phyloP scores from a whole-genome alignment of 73 alveolate species.

The Tetrahymena thermophila region DNA sequence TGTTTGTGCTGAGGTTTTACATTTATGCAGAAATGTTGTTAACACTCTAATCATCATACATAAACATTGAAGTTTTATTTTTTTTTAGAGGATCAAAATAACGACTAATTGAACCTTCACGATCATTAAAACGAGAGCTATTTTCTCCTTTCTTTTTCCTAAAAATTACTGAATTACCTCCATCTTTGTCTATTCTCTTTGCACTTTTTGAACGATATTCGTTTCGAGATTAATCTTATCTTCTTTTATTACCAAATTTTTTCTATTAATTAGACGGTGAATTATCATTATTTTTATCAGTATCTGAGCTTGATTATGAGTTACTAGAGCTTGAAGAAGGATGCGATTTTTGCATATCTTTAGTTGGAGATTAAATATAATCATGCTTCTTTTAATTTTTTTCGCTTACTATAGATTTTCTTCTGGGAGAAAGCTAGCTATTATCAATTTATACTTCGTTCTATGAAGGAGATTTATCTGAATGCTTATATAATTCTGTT shows the following conservation, averaged over 20 bases:
- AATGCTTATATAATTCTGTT: neutral
- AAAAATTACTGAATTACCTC: neutral
- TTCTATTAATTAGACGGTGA: neutral
- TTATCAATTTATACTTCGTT: neutral
- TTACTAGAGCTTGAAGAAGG: neutral
- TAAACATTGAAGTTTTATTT: neutral
- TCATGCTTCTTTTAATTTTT: neutral
- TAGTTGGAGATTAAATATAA: neutral
- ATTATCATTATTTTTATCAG: neutral
- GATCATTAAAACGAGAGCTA: neutral
- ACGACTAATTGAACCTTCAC: neutral
- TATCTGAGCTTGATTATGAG: neutral
- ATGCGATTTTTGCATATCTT: neutral
- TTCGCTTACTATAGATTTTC: neutral
- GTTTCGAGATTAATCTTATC: neutral
- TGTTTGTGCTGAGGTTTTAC: neutral
- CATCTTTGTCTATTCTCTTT: neutral
- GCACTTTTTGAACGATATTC: neutral
- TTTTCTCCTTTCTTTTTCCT: neutral
- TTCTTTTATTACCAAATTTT: neutral
- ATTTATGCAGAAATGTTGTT: neutral
- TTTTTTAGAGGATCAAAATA: neutral
- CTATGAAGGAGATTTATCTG: neutral
- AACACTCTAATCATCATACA: neutral
- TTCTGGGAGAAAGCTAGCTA: neutral